Percentiles rank a stretch among this genome's conserved stretches.
phyloP scores from a whole-genome alignment of 202 grass and related monocot species.

The Carex arenaria region DNA sequence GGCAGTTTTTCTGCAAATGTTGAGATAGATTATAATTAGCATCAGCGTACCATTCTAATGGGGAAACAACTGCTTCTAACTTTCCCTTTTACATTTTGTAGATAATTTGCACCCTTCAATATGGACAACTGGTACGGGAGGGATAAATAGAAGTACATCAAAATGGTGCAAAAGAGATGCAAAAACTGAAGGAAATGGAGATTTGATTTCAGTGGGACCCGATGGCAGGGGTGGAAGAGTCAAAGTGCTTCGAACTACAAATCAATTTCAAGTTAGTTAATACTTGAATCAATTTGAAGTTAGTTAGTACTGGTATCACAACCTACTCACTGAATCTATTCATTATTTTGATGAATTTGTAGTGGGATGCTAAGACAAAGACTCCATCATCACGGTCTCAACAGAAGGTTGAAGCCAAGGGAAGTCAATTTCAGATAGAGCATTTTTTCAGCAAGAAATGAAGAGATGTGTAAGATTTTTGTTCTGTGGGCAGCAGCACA shows the following conservation, averaged over 20 bases:
- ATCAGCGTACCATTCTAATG: not conserved
- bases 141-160: constrained; percentile 39
- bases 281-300: not conserved
- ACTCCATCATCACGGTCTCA: constrained; percentile 34
- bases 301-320: not conserved
- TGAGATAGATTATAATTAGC: not conserved
- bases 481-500: not conserved
- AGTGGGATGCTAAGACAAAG: constrained; percentile 42
- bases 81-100: not conserved
- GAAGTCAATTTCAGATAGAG: constrained; percentile 63
- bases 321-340: not conserved
- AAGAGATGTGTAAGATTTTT: not conserved
- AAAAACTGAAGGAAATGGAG: constrained; percentile 35
- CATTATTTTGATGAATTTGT: not conserved
- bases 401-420: constrained; percentile 49
- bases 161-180: constrained; percentile 60
- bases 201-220: constrained; percentile 65
- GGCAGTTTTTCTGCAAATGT: not conserved
- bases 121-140: constrained; percentile 14
- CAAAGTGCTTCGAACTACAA: constrained; percentile 61
- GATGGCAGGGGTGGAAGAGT: constrained; percentile 79
- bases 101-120: not conserved
- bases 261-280: constrained; percentile 40
- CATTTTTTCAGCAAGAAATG: constrained; percentile 77
- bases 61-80: not conserved